These are phyloP conservation scores for Hypoxylon sp. DNA, from an alignment of 2,329 filamentous ascomycete species.

Conservation along the genomic window DNA sequence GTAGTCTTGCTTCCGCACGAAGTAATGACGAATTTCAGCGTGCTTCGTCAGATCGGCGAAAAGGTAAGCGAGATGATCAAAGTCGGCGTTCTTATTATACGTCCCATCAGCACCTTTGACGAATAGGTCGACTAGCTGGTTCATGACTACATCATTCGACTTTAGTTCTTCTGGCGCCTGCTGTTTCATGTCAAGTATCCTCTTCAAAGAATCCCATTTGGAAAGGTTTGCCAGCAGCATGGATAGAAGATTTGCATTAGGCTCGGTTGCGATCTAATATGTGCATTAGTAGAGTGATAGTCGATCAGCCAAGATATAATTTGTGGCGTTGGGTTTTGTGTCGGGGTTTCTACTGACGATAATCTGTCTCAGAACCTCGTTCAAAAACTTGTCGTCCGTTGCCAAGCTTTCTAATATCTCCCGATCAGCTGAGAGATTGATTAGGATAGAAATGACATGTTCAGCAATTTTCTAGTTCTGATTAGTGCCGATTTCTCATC, in stretches of 20 bases:
- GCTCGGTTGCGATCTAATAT: constrained; percentile 74
- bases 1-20: constrained; percentile 78
- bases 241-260: constrained; percentile 83
- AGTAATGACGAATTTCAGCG: constrained; percentile 78
- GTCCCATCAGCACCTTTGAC: constrained; percentile 87
- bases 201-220: constrained; percentile 80
- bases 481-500: constrained; percentile 16
- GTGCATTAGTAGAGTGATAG: constrained; percentile 33
- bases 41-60: constrained; percentile 94
- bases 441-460: constrained; percentile 88
- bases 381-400: constrained; percentile 83
- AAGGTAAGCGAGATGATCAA: constrained; percentile 92
- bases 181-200: constrained; percentile 76
- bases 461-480: constrained; percentile 81
- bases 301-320: constrained; percentile 6
- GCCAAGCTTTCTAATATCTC: constrained; percentile 80
- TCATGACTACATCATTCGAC: constrained; percentile 79
- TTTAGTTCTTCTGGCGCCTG: constrained; percentile 75
- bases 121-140: constrained; percentile 95
- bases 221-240: constrained; percentile 95
- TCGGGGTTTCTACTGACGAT: constrained; percentile 67
- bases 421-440: constrained; percentile 83
- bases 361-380: constrained; percentile 77
- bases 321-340: neutral
- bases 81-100: constrained; percentile 88